phyloP scores from a whole-genome alignment of 495 filamentous ascomycete genomes.

The Xylaria nigripes region DNA sequence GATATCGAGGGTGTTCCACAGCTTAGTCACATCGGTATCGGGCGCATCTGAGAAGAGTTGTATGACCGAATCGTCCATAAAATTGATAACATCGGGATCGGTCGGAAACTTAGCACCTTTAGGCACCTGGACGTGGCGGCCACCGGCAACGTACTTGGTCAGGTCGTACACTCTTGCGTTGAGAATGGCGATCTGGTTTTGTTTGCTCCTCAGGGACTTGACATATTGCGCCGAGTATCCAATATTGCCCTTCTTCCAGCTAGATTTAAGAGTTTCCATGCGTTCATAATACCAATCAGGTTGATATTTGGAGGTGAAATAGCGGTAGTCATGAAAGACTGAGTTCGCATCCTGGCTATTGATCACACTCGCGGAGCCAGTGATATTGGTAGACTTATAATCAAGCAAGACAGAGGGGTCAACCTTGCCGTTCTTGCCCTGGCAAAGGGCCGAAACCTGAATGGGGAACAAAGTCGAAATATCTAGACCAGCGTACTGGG shows the following conservation, averaged over 20 bases:
- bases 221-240: constrained; percentile 79
- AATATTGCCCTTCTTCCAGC: constrained; percentile 81
- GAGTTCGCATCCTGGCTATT: constrained; percentile 61
- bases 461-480: constrained; percentile 85
- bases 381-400: constrained; percentile 69
- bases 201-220: constrained; percentile 54
- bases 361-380: constrained; percentile 54
- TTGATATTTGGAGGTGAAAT: constrained; percentile 68
- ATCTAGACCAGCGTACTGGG: constrained; percentile 78
- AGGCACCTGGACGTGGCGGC: constrained; percentile 52
- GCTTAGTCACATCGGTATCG: constrained; percentile 74
- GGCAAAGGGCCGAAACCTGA: constrained; percentile 87
- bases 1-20: constrained; percentile 65
- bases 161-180: constrained; percentile 82
- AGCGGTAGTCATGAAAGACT: constrained; percentile 89
- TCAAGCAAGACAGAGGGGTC: constrained; percentile 69
- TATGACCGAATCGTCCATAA: constrained; percentile 72
- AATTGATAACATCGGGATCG: constrained; percentile 54
- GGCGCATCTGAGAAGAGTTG: constrained; percentile 67
- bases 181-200: constrained; percentile 68
- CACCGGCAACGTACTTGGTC: constrained; percentile 73
- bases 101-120: constrained; percentile 41
- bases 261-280: constrained; percentile 63
- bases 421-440: constrained; percentile 54
- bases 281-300: constrained; percentile 88